Conservation (phyloP, 1,284 basidiomycete species). For the Ustilago hordei region DNA sequence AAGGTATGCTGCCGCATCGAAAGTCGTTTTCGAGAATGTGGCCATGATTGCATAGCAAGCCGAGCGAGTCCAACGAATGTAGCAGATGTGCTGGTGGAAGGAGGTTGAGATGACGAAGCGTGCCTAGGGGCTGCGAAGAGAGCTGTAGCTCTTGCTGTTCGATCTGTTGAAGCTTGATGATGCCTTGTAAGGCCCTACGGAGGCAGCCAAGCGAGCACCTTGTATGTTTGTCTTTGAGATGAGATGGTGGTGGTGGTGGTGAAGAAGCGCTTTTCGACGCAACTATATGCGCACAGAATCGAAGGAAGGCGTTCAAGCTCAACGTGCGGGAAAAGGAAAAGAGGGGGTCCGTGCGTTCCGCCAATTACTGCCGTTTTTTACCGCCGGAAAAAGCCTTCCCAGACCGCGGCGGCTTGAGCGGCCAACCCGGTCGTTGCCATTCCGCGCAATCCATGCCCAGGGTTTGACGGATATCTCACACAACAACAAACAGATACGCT, state of each 20-base stretch:
- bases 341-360: constrained; percentile 13
- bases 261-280: not conserved
- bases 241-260: not conserved
- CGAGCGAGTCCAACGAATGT: not conserved
- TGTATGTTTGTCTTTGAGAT: not conserved
- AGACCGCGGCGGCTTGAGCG: not conserved
- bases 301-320: not conserved
- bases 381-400: constrained; percentile 27
- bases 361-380: constrained; percentile 17
- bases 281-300: not conserved
- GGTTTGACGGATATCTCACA: not conserved
- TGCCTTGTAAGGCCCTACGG: not conserved
- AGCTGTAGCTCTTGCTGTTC: too few relatives aligned
- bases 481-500: not conserved
- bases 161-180: not conserved
- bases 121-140: too few relatives aligned
- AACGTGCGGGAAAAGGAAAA: not conserved
- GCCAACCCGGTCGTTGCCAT: not conserved
- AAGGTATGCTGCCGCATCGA: constrained; percentile 55
- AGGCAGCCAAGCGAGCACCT: not conserved
- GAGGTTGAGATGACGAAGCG: not conserved
- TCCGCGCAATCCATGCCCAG: not conserved
- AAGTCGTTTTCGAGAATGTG: constrained; percentile 48
- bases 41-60: constrained; percentile 26
- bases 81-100: not conserved